phyloP scores from a whole-genome alignment of 768 basidiomycete genomes.

The Pholiota conissans region DNA sequence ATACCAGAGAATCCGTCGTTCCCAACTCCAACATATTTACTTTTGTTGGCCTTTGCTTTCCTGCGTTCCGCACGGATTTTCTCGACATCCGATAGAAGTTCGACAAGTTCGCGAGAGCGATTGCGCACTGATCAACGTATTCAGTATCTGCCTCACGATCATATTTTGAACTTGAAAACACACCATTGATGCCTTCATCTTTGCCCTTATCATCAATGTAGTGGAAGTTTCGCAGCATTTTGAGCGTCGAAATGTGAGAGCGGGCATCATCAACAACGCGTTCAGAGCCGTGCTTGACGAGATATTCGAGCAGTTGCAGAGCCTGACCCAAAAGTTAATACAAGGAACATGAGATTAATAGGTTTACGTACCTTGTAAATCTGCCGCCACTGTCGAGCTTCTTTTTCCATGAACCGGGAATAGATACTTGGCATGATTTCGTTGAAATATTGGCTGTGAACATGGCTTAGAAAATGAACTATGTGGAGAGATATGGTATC shows the following conservation, averaged over 20 bases:
- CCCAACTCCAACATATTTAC: conserved; percentile 87
- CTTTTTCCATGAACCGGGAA: conserved; percentile 95
- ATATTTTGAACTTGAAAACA: too few relatives aligned
- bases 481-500: conserved; percentile 21
- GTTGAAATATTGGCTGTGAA: conserved; percentile 89
- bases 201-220: conserved; percentile 99
- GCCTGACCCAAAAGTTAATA: conserved; percentile 47
- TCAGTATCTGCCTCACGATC: background rate
- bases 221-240: conserved; percentile 97
- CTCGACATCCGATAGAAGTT: conserved; percentile 88
- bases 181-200: conserved; percentile 96
- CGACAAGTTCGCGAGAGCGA: conserved; percentile 89
- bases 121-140: conserved; percentile 72
- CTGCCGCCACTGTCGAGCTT: conserved; percentile 97
- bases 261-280: conserved; percentile 97
- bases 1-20: conserved; percentile 67
- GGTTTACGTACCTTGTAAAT: conserved; percentile 82
- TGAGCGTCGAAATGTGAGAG: conserved; percentile 91
- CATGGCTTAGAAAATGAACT: conserved; percentile 8
- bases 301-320: conserved; percentile 90
- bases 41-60: conserved; percentile 88
- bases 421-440: conserved; percentile 99
- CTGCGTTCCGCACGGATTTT: conserved; percentile 85
- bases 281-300: conserved; percentile 96
- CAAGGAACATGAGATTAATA: background rate